These are phyloP conservation scores for Fraxinus xanthoxyloides DNA, from an alignment of 305 asterid species.

Conservation along the genomic window DNA sequence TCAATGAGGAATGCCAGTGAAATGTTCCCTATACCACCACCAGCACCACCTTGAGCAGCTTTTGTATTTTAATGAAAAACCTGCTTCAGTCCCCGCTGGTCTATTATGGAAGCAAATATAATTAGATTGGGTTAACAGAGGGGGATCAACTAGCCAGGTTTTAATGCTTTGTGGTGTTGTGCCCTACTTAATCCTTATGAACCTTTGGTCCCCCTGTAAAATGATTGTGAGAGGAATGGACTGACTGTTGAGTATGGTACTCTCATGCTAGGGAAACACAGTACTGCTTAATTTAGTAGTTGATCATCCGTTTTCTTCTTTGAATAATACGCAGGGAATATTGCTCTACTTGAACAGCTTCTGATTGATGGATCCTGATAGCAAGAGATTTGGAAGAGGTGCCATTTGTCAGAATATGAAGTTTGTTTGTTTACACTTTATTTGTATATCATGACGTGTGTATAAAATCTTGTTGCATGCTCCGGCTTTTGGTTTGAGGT, in stretches of 20 bases:
- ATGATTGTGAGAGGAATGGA: not conserved
- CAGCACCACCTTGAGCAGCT: not conserved
- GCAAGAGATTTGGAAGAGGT: conserved; percentile 22
- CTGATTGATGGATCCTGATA: conserved; percentile 21
- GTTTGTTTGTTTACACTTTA: not conserved
- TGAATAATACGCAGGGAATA: not conserved
- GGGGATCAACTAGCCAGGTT: not conserved
- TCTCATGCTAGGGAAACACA: not conserved
- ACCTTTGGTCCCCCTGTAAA: not conserved
- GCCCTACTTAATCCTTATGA: not conserved
- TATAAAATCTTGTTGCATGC: not conserved
- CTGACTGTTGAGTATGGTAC: not conserved
- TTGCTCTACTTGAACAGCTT: not conserved
- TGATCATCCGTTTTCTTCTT: not conserved
- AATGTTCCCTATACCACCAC: not conserved
- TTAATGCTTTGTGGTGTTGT: not conserved
- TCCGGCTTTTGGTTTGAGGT: not conserved
- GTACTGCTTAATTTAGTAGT: not conserved
- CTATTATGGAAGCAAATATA: not conserved
- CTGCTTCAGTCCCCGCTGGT: not conserved
- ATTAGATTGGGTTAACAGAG: not conserved
- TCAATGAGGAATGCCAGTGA: not conserved
- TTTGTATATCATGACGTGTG: not conserved
- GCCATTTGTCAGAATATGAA: not conserved
- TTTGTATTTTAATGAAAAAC: not conserved